Evolutionary conservation across 495 filamentous ascomycete species (phyloP).

Genomic region (Penicillium cinerascens): DNA sequence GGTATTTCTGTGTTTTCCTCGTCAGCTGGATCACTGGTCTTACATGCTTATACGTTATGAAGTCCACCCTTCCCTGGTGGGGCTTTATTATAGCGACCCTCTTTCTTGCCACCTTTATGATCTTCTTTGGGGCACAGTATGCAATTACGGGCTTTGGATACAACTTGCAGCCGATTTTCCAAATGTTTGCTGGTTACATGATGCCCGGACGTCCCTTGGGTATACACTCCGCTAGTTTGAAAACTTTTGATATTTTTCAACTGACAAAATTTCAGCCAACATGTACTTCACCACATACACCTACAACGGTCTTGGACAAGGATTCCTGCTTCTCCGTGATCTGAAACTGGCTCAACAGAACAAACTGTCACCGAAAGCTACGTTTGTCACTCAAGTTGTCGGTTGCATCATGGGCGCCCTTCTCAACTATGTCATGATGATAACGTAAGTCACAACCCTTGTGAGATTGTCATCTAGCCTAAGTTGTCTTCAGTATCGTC

Average conservation of each 20-base stretch:
- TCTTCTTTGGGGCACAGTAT: conserved; percentile 34
- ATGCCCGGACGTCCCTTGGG: conserved; percentile 32
- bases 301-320: conserved; percentile 30
- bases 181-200: conserved; percentile 39
- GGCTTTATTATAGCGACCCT: conserved; percentile 44
- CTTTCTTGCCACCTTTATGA: conserved; percentile 28
- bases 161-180: conserved; percentile 29
- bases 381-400: conserved; percentile 34
- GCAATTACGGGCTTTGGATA: conserved; percentile 39
- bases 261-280: no score
- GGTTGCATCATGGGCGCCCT: conserved; percentile 36
- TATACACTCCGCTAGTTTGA: no score
- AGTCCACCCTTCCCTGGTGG: conserved; percentile 49
- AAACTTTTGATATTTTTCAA: no score
- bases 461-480: not conserved
- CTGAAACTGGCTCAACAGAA: conserved; percentile 38
- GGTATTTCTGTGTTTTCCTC: conserved; percentile 27
- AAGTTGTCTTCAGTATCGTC: conserved; percentile 16
- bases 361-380: conserved; percentile 30
- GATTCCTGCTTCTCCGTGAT: conserved; percentile 29
- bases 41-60: conserved; percentile 32
- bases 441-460: not conserved
- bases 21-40: conserved; percentile 43
- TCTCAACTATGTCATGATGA: conserved; percentile 40
- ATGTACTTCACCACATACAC: conserved; percentile 30